Evolutionary conservation across 148 eudicot genomes (phyloP), one percentile per base, ranked within the genome.

Genomic region (Silene latifolia): DNA sequence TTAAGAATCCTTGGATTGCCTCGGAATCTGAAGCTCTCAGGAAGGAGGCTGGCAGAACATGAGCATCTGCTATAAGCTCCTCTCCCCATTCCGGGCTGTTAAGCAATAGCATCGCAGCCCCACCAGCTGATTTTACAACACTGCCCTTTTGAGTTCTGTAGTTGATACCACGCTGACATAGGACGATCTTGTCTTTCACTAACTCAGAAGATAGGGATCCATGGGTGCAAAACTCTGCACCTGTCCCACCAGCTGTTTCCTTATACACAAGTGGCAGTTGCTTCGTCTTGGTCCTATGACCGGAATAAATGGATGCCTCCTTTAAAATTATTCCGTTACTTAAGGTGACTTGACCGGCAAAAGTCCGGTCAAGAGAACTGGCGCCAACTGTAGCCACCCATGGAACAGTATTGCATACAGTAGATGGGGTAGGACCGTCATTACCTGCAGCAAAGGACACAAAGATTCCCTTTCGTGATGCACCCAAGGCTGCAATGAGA

Each of bases 391-490:
- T 86, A 81, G 77, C 76, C 66, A 89, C 82, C 93, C 93, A 89
- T 13, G 93, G 93, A 2, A 91, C 93, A 20, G 78, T 54, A 67
- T 89, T 89, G 56, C 81, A 82, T 12, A 87, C 93, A 11, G 86
- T 82, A 4, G 88, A 84, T 18, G 79, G 72, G 8, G 23, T 71
- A 10, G 93, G 89, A 11, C 91, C 93, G 5, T 88, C 86, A 8
- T 89, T 89, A n/a, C 93, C 93, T 7, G 93, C 93, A 35, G 93
- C 88, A 72, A 85, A 82, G 12, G 89, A 81, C 67, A 86, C 84
- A 66, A 84, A 76, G 2, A 89, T 83, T 12, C 93, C 89, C 9
- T 83, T 84, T 27, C 72, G 77, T 18, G 77, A 25, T 7, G 93
- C 93, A 12, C 86, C 89, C 47, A 89, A 83, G 19, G 91, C 70